Base-by-base conservation (phyloP, 805 yeast species). In the Kuraishia cidri region DNA sequence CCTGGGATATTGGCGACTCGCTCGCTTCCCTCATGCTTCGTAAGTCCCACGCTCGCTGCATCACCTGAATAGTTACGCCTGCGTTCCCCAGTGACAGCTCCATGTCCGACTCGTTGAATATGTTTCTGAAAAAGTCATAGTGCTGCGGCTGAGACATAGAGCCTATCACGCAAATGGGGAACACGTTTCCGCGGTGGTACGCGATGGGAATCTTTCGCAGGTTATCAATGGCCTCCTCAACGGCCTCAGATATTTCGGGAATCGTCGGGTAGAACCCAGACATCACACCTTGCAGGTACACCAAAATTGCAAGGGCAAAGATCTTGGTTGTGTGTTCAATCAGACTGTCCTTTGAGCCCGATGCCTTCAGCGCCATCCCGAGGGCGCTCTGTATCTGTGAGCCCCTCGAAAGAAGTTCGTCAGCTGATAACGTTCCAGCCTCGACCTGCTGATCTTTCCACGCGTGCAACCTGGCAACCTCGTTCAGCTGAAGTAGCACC, bases 231-330 rank as follows among this genome's bases (percentile, higher is more conserved):
- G 29, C 29, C 19, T 26, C 29, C 19, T 26, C 29, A 8, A 26
- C 29, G n/a, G 29, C 29, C 19, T 26, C 29, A 7, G 10, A 5
- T 17, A 26, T 26, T 17, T 26, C 29, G 7, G 29, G 19, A n/a
- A 14, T 26, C 7, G 6, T 19, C 11, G 29, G 29, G 5, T 17
- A 12, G 16, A 26, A 26, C 10, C 29, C 29, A 6, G 29, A 26
- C 7, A 26, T 26, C 7, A 26, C 29, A 6, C 29, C 29, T 7
- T 7, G 8, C 7, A 26, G 29, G 19, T 26, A 26, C 19, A 26
- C 29, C 29, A 26, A 13, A n/a, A 26, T 26, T 7, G 29, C 29
- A 17, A 26, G 29, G 8, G 29, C 29, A 26, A 26, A 26, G 8
- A 26, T 17, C 19, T 26, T 26, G 7, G 29, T 7, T 6, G 29